Base-by-base conservation (phyloP, 768 basidiomycete genomes). In the Termitomyces sp. region DNA sequence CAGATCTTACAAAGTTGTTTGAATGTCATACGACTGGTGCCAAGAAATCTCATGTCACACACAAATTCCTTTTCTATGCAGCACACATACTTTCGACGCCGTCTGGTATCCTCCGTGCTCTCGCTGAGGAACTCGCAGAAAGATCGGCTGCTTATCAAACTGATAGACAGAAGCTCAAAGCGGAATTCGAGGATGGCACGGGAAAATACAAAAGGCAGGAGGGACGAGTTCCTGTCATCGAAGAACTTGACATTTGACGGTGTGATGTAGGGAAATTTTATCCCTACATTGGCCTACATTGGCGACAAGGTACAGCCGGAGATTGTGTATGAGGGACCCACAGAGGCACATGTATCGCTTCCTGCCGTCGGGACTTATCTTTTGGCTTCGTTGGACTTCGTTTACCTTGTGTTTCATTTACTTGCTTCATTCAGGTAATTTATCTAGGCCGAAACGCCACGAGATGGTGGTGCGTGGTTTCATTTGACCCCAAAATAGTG, bases 1-100 rank as follows among this genome's bases (percentile, higher is more conserved):
- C 85, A 2, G 87, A 88, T 70, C 54, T 87, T 14, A 61, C 67
- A 37, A 61, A 61, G 9, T 63, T 87, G 30, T 84, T 80, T 66
- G 52, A 59, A 27, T 12, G 25, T 27, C 27, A 55, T 25, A 47
- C 25, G 11, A 30, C 16, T 12, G 57, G 39, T 9, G 11, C 44
- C 42, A 64, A 63, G 42, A 48, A 58, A 50, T 74, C 72, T 50
- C 80, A 79, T 61, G 68, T 81, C 48, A 67, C 74, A 9, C 82
- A 82, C 61, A 92, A 90, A 70, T 61, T 91, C 25, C 67, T 75
- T 14, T 92, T 86, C 70, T 92, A 91, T 60, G 82, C 82, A 5
- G 86, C 85, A 7, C 80, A 86, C 61, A 66, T 84, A 7, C 57
- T 81, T 21, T 74, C 79, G 0, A 78, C 73, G n/a, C 79, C 86